Evolutionary conservation across 306 rosid genomes (phyloP), one percentile per base, ranked within the genome.

Genomic region (Rubus idaeus): DNA sequence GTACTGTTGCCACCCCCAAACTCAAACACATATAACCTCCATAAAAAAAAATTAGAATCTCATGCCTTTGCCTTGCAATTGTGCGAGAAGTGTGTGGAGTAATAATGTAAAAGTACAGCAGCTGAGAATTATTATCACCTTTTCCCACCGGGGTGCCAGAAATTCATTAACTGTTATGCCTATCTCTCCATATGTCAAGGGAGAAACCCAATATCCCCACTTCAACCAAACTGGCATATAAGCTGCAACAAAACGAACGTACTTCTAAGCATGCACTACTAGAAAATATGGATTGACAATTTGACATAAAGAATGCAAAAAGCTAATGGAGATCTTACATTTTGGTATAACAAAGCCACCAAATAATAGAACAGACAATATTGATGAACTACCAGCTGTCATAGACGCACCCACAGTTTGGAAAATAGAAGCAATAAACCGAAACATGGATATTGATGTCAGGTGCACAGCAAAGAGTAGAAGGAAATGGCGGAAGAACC

Each of bases 401-500:
- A 78, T 70, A 7, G 81, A 62, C 67, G 80, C 75, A 69, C 69
- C 80, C 14, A 62, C 20, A 58, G 79, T 82, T 46, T 56, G 83
- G 60, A 56, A 78, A 46, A 81, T 6, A 4, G 88, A 80, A 26
- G 85, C 85, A 46, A 84, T 7, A 46, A 84, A 81, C 18, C 85
- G 81, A 52, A 77, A 77, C 85, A 81, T 78, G 53, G 88, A 84
- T 70, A 75, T 71, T 9, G 88, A 78, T 21, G 77, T 57, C 14
- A 78, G 35, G 60, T 82, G 83, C 41, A 72, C 17, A 45, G 44
- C 18, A 53, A 85, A 82, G 6, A 85, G 79, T 8, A 85, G 69
- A 78, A 81, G 65, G 40, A 85, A 75, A 21, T 82, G 86, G 66
- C 79, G 41, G 70, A 85, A 81, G 79, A 85, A 85, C 83, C 86